These are phyloP conservation scores for Telfairia occidentalis DNA, from an alignment of 331 rosid species.

Conservation along the genomic window DNA sequence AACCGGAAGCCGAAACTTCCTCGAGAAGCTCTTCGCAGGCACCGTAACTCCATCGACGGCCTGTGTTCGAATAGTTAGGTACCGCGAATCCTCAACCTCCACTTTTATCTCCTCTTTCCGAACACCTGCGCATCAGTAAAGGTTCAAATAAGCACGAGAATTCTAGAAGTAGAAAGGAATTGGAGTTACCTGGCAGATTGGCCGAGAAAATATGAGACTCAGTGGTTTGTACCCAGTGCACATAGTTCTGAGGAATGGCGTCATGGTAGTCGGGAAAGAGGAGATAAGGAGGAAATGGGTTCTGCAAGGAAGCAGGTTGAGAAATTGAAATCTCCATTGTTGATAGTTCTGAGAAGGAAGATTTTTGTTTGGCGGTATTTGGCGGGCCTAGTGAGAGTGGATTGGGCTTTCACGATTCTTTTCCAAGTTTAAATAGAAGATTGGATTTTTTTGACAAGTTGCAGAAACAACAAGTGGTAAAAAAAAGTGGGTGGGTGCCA, in stretches of 20 bases:
- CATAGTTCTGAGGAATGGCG: constrained; percentile 43
- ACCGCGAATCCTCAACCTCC: constrained; percentile 66
- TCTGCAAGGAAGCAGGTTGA: not conserved
- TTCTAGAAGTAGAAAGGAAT: not conserved
- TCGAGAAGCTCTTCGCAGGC: constrained; percentile 40
- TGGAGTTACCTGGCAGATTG: constrained; percentile 46
- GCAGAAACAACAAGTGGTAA: not conserved
- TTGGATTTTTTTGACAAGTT: not conserved
- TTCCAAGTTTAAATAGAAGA: not conserved
- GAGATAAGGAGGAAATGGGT: not conserved
- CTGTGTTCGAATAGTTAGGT: constrained; percentile 53
- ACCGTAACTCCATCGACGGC: constrained; percentile 34
- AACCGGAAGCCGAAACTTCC: constrained; percentile 65
- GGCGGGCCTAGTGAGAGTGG: not conserved
- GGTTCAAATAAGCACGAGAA: not conserved
- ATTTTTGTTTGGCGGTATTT: not conserved
- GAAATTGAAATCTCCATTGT: constrained; percentile 5
- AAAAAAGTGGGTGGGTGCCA: too few relatives aligned
- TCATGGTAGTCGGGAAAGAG: constrained; percentile 26
- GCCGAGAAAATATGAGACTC: constrained; percentile 63
- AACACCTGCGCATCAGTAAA: constrained; percentile 31
- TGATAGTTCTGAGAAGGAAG: not conserved
- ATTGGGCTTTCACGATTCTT: not conserved
- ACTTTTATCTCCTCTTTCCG: constrained; percentile 65
- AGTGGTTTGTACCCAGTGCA: constrained; percentile 67